Base-by-base conservation (phyloP, 371 early-diverging fungal genomes). In the Chytridium lagenaria region DNA sequence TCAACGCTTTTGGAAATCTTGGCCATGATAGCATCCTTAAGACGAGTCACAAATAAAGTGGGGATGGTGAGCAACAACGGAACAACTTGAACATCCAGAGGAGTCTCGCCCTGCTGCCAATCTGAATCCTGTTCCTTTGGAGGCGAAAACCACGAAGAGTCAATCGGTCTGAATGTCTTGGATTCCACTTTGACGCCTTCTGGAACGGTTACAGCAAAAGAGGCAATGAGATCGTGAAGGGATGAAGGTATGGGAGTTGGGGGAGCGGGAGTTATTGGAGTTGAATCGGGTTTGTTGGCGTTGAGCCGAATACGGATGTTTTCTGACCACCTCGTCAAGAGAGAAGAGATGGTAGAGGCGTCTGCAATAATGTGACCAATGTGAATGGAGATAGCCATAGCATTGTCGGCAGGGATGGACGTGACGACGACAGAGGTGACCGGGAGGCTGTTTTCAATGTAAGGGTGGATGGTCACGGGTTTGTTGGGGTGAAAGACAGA, bases 21-120 rank as follows among this genome's bases (percentile, higher is more conserved):
- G 10, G 16, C 26, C 19, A 23, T 61, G 7, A 61, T 37, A 5
- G 61, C 36, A 12, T 30, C 61, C 61, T 61, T 61, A 12, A 61
- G 36, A 3, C 61, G 31, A 5, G 30, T 2, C 12, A 37, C 61
- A 28, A 28, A 61, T 26, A 34, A 3, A 34, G 15, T 15, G 12
- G 61, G 61, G 23, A 61, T 36, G 3, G 2, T 33, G 12, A 61
- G 19, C 12, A 34, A 3, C 7, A 23, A 3, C 36, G 7, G 7
- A 3, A 61, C 7, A 2, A 61, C 7, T 34, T 31, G n/a, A 3
- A 16, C 61, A 7, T 26, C 61, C 30, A 12, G 10, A 15, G 61
- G 61, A 5, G 12, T 37, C 36, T 61, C 61, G 2, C 61, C 61
- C 23, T 61, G 61, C 61, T 61, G 36, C 61, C 61, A 61, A 5